Percentiles rank a stretch among this genome's conserved stretches.
These are phyloP conservation scores for Aphelidium insulamus DNA, from an alignment of 371 early-diverging fungal species.

Conservation along the genomic window DNA sequence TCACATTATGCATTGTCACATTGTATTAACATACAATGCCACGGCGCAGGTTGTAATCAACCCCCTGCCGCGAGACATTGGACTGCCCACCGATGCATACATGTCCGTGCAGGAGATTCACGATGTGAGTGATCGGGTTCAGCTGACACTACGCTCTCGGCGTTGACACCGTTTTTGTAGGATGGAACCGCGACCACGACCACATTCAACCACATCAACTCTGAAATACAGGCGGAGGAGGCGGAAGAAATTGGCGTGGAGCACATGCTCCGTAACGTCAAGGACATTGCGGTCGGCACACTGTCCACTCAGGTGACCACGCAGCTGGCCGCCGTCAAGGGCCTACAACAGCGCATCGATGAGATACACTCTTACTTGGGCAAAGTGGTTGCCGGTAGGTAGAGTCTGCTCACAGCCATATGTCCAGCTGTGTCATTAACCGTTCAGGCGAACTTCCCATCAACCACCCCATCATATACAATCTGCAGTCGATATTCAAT, in stretches of 20 bases:
- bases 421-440: too few relatives aligned
- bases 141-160: background rate
- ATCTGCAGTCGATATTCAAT: conserved; percentile 90
- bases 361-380: conserved; percentile 66
- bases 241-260: conserved; percentile 99
- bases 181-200: conserved; percentile 84
- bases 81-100: conserved; percentile 91
- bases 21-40: too few relatives aligned
- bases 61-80: conserved; percentile 74
- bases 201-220: conserved; percentile 87
- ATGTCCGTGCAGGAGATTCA: conserved; percentile 79
- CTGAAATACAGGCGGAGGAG: conserved; percentile 95
- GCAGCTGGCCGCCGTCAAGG: conserved; percentile 72
- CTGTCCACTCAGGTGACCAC: conserved; percentile 65
- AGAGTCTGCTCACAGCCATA: too few relatives aligned
- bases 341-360: conserved; percentile 53
- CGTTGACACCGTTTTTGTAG: conserved; percentile 18
- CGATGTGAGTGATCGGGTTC: conserved; percentile 26
- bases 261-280: conserved; percentile 94
- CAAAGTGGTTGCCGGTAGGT: conserved; percentile 58
- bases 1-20: too few relatives aligned
- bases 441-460: conserved; percentile 42
- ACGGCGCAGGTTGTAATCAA: too few relatives aligned
- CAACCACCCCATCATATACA: conserved; percentile 86
- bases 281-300: conserved; percentile 85